Base-by-base conservation (phyloP, 176 grass and related monocot genomes). In the Bolboschoenus planiculmis region DNA sequence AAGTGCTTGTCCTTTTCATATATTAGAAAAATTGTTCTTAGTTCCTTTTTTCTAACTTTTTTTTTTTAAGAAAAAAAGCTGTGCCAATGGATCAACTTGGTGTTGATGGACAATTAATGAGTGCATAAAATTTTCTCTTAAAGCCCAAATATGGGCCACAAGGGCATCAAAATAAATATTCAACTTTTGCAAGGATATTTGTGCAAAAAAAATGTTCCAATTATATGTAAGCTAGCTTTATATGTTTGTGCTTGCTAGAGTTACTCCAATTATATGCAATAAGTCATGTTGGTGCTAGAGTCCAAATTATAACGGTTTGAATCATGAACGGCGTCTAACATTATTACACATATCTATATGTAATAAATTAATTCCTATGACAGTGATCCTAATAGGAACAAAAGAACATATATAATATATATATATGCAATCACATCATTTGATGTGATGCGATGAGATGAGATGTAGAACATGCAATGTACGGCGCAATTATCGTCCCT, bases 1-100 rank as follows among this genome's bases (percentile, higher is more conserved):
- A 74, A 74, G 70, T 74, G 42, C 70, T 2, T 48, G 70, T 74
- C 70, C 40, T 74, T 47, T 47, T 74, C 70, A 74, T 26, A 66
- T 18, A 74, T 10, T 44, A 13, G n/a, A 71, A 72, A 44, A 13
- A 13, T 44, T 72, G 36, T 44, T 43, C 39, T 39, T 43, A 71
- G 4, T 31, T 78, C 4, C 11, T 75, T 44, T 53, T 55, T 51
- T 42, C 2, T 59, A 24, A 24, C 1, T 59, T 7, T 26, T 24
- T 26, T 26, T 16, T 72, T 13, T 78, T 30, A 26, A 34, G 51
- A 78, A 78, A n/a, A n/a, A n/a, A 40, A 78, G 7, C 8, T 20
- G 7, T 16, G 47, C 26, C 26, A 56, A 34, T 18, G 20, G 15
- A 42, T 56, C 47, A 56, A 78, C 47, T 70, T 68, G 65, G 35